These are phyloP conservation scores for Fusarium sp. DNA, from an alignment of 2,329 filamentous ascomycete genomes.

Conservation along the genomic window DNA sequence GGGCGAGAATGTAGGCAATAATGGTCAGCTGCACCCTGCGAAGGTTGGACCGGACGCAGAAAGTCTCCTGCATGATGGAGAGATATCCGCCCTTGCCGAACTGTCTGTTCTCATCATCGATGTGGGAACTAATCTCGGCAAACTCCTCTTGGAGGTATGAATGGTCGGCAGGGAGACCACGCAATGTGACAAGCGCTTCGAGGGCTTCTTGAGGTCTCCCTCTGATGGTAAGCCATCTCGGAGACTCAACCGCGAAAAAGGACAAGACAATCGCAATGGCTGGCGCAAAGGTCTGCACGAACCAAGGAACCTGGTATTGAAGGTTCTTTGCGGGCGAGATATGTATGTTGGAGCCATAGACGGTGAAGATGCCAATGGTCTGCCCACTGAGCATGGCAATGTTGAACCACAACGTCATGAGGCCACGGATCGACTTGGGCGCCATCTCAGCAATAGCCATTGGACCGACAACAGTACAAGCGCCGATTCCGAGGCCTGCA, in stretches of 20 bases:
- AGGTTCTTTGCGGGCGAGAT: conserved; percentile 22
- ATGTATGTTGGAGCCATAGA: conserved; percentile 34
- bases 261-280: conserved; percentile 28
- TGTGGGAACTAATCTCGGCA: conserved; percentile 23
- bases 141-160: not conserved
- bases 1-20: conserved; percentile 38
- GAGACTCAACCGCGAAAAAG: conserved; percentile 33
- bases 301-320: conserved; percentile 35
- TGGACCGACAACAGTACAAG: conserved; percentile 36
- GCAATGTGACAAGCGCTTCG: conserved; percentile 6
- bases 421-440: conserved; percentile 31
- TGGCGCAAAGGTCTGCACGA: conserved; percentile 37
- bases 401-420: conserved; percentile 38
- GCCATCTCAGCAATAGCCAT: conserved; percentile 40
- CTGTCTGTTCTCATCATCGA: conserved; percentile 21
- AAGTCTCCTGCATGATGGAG: conserved; percentile 29
- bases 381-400: conserved; percentile 32
- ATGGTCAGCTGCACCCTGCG: conserved; percentile 36
- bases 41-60: conserved; percentile 36
- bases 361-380: conserved; percentile 32
- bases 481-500: conserved; percentile 35
- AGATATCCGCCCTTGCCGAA: conserved; percentile 21
- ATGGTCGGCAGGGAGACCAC: conserved; percentile 14
- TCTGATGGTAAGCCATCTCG: conserved; percentile 32
- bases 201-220: conserved; percentile 8